These are phyloP conservation scores for Suillus lakei DNA, from an alignment of 768 basidiomycete species.

Conservation along the genomic window DNA sequence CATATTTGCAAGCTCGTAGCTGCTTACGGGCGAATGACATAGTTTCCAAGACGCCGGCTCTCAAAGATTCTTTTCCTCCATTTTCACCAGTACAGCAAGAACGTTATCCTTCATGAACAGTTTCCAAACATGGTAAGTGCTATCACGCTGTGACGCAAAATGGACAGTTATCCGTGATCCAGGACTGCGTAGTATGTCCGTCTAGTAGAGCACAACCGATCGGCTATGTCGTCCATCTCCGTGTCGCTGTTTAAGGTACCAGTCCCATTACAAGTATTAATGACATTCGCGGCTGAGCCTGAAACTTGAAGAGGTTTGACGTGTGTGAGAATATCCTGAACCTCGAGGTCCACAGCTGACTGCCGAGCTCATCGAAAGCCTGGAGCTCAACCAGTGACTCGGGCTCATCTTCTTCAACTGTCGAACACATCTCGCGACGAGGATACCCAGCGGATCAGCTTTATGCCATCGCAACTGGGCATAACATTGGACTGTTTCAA, in stretches of 20 bases:
- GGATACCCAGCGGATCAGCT: neutral
- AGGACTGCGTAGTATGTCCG: neutral
- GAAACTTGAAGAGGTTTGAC: neutral
- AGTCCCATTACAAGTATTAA: neutral
- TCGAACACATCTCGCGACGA: neutral
- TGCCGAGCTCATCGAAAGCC: neutral
- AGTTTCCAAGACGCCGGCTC: neutral
- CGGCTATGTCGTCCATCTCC: neutral
- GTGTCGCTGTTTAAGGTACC: neutral
- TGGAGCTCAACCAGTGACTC: neutral
- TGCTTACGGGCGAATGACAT: neutral
- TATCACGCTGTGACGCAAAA: neutral
- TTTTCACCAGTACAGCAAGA: neutral
- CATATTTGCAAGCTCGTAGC: neutral
- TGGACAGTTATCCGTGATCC: neutral
- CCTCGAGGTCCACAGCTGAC: neutral
- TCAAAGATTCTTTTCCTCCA: neutral
- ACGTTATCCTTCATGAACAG: neutral
- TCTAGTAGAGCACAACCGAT: neutral
- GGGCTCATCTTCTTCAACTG: neutral
- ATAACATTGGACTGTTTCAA: neutral
- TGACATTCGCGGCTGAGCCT: neutral
- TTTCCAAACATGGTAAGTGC: neutral
- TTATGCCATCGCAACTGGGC: neutral
- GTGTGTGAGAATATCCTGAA: slow-evolving; percentile 2